Base-by-base conservation (phyloP, 139 green algal species). In the Ettlia oleoabundans region DNA sequence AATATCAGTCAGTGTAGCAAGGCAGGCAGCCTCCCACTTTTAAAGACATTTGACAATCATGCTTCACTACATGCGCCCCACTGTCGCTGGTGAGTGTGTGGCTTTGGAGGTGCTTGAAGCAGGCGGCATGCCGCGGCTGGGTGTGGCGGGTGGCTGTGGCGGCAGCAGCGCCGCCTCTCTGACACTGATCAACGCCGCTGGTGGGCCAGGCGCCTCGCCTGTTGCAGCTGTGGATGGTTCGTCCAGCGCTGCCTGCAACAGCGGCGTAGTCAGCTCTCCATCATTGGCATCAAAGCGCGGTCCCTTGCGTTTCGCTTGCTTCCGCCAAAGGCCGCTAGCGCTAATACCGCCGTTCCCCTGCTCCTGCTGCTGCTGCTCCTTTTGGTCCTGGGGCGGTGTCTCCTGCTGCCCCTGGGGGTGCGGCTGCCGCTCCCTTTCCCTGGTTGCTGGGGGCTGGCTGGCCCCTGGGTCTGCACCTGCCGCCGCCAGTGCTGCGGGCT, bases 401-500 rank as follows among this genome's bases (percentile, higher is more conserved):
- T 58, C 47, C n/a, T n/a, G n/a, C n/a, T n/a, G n/a, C n/a, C n/a
- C n/a, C n/a, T n/a, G n/a, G n/a, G 15, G 47, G 47, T 58, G 47
- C 13, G 63, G 8, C 32, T 22, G 24, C 28, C 47, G n/a, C 47
- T 78, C 24, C 6, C n/a, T 32, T 41, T 30, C 63, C 5, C 18
- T 41, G 21, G 8, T 7, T 42, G 6, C 4, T 30, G 4, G 63
- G 4, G 40, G 42, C 69, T 38, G 41, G 5, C 55, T n/a, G 9
- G 18, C 21, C 55, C 21, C 21, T 32, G 1, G 24, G n/a, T 26
- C 1, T 40, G 47, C 42, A 62, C 69, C 21, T 13, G 73, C 73
- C 0, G 73, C 73, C 10, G 38, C 73, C 73, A 80, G 73, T 10
- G 73, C 73, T 0, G 73, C 73, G 3, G 53, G 35, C 1, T 80